Evolutionary conservation across 345 rosid species (phyloP), one percentile per base, ranked within the genome.

Genomic region (Rubroshorea leprosula): DNA sequence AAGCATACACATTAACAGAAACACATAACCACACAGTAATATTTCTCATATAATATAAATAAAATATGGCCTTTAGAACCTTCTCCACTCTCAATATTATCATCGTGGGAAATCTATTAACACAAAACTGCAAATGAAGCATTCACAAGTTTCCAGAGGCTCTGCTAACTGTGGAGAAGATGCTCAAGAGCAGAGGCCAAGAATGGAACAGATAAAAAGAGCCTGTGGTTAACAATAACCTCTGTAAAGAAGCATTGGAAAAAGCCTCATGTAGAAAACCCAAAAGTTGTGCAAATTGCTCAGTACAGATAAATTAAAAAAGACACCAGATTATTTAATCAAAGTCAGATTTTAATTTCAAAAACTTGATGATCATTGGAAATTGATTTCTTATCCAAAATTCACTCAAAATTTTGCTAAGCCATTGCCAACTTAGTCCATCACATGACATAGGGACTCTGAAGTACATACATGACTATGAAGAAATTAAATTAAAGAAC

Each of bases 351-450:
- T n/a, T n/a, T n/a, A n/a, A n/a, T n/a, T n/a, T n/a, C n/a, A 51
- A 51, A 51, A 61, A 51, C 54, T 15, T 58, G 23, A 27, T 52
- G 19, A 44, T 35, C 24, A 29, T 31, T n/a, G n/a, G n/a, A n/a
- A n/a, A n/a, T n/a, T n/a, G n/a, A n/a, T n/a, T n/a, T n/a, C n/a
- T n/a, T n/a, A n/a, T n/a, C n/a, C 23, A 46, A 22, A 29, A 21
- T 19, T 54, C 9, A 26, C 23, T 12, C 4, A 27, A 27, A 27
- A 3, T 27, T 27, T 3, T 3, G 31, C n/a, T n/a, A n/a, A 27
- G 8, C 31, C 4, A 27, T 27, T 4, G 31, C 31, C 31, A 27
- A 27, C 31, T 27, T 27, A 27, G 31, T 27, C 31, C 31, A 27
- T 27, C 31, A 27, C 31, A 27, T 3, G 5, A 27, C 4, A 27